These are phyloP conservation scores for Candolleomyces aberdarensis DNA, from an alignment of 768 basidiomycete genomes.

Conservation along the genomic window DNA sequence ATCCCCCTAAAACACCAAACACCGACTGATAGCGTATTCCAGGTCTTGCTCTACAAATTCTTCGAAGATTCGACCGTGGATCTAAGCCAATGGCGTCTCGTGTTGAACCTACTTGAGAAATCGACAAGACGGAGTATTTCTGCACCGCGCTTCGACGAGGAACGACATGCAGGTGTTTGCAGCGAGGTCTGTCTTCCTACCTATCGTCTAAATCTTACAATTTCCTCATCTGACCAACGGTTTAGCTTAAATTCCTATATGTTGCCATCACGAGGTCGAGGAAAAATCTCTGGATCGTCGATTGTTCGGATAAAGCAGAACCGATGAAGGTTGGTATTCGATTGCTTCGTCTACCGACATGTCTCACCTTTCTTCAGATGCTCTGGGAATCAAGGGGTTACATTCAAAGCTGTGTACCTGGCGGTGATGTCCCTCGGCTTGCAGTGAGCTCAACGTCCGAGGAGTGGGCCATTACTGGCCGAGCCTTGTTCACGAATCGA, in stretches of 20 bases:
- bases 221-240: background rate
- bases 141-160: constrained; percentile 47
- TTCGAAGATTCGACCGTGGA: constrained; percentile 61
- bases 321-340: constrained; percentile 51
- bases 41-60: constrained; percentile 76
- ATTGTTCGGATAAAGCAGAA: constrained; percentile 52
- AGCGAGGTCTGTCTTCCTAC: constrained; percentile 40
- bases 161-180: constrained; percentile 53
- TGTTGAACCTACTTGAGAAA: constrained; percentile 39
- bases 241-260: constrained; percentile 63
- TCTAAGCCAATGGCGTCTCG: constrained; percentile 55
- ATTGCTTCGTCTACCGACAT: background rate
- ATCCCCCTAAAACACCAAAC: background rate
- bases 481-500: constrained; percentile 34
- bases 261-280: constrained; percentile 70
- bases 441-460: constrained; percentile 48
- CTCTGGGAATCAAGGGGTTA: constrained; percentile 48
- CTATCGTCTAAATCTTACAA: background rate
- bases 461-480: constrained; percentile 35
- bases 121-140: constrained; percentile 8
- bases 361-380: constrained; percentile 28
- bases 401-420: constrained; percentile 47
- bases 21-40: background rate
- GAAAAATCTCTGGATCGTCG: constrained; percentile 69
- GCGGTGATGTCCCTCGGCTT: constrained; percentile 47